Base-by-base conservation (phyloP, 23 red algal species). In the Porphyridium purpureum region DNA sequence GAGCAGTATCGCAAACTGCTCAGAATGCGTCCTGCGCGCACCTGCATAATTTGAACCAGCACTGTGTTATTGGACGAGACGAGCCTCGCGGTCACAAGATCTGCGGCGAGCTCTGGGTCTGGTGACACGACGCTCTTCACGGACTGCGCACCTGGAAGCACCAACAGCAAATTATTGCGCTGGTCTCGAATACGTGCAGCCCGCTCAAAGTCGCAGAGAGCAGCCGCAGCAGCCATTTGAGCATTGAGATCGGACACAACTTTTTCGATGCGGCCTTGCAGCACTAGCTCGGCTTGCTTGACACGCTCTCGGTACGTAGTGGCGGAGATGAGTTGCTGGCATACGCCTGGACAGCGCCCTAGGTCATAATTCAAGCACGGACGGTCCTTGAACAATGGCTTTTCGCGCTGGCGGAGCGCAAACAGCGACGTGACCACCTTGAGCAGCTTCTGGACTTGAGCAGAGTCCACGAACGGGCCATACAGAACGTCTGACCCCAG, bases 361-460 rank as follows among this genome's bases (percentile, higher is more conserved):
- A 76, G 46, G 44, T 86, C 70, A 40, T 76, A 86, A 28, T 86
- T 86, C 50, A 86, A 59, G 34, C 81, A 86, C 19, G 70, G 69
- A 21, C 81, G 69, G 25, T 75, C 61, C 0, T 53, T 29, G 50
- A 65, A 66, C 35, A 86, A 35, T 1, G 30, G 48, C 40, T 24
- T 23, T 4, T 32, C 35, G 1, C 81, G 81, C 40, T 86, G 81
- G 20, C 81, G 59, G 23, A 86, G 54, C 22, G 81, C 70, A 46
- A 86, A 76, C 2, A 60, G 47, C 5, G 42, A 42, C 30, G 70
- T 49, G 15, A 86, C 32, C 24, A 33, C 53, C 4, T 44, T 35
- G 20, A 86, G 51, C 0, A 76, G 29, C 47, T 46, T 47, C 4
- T 59, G 68, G 48, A 86, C 49, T 4, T 31, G 46, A 24, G 35